Percentiles rank a stretch among this genome's conserved stretches.
Conservation (phyloP, 768 basidiomycete species). For the Suillus brevipes region DNA sequence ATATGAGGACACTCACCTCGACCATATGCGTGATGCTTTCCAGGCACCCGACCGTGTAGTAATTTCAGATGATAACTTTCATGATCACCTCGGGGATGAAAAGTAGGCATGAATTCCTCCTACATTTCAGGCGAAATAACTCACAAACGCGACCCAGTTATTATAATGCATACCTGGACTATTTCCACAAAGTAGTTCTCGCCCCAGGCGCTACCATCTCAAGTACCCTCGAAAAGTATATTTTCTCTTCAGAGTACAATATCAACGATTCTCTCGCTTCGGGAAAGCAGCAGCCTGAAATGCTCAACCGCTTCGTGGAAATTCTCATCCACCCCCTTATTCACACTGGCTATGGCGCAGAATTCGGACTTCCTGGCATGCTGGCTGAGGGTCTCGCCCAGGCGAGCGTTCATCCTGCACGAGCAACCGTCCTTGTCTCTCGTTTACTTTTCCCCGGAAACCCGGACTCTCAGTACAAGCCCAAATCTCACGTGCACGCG, state of each 20-base stretch:
- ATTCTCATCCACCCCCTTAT: slow-evolving; percentile 69
- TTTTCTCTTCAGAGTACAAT: slow-evolving; percentile 58
- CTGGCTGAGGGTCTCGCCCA: slow-evolving; percentile 70
- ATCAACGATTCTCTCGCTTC: slow-evolving; percentile 26
- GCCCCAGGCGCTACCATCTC: slow-evolving; percentile 31
- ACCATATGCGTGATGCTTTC: slow-evolving; percentile 39
- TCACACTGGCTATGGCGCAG: slow-evolving; percentile 61
- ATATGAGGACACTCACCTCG: slow-evolving; percentile 40
- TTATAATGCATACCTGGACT: slow-evolving; percentile 35
- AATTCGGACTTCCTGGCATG: slow-evolving; percentile 63
- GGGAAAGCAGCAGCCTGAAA: slow-evolving; percentile 45
- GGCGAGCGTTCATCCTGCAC: slow-evolving; percentile 48
- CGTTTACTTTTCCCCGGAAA: slow-evolving; percentile 29
- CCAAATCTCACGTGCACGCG: slow-evolving; percentile 40
- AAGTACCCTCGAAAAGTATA: slow-evolving; percentile 54
- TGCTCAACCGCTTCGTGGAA: slow-evolving; percentile 59
- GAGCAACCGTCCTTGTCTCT: slow-evolving; percentile 37
- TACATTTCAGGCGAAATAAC: neutral
- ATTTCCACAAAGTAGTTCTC: slow-evolving; percentile 32
- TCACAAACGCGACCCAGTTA: slow-evolving; percentile 17
- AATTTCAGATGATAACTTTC: slow-evolving; percentile 26
- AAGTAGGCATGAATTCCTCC: slow-evolving; percentile 20
- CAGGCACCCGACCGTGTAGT: slow-evolving; percentile 19
- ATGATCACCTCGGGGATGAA: slow-evolving; percentile 31
- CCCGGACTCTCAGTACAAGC: slow-evolving; percentile 27